Evolutionary conservation across 1,139 yeast species (phyloP).

Genomic region (Pichia sp.): DNA sequence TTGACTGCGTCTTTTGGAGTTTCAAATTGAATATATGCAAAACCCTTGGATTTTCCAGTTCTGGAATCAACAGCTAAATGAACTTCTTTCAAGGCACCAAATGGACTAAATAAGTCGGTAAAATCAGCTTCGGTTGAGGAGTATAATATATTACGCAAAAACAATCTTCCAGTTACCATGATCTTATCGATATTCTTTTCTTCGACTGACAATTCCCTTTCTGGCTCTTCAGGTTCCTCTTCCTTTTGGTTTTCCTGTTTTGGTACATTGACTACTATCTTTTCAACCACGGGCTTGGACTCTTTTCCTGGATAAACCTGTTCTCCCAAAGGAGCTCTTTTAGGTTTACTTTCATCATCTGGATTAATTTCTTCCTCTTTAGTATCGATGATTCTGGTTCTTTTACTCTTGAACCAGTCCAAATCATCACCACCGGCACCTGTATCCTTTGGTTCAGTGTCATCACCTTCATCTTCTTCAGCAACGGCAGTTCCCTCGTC

Average conservation of each 20-base stretch:
- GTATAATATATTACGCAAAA: constrained; percentile 79
- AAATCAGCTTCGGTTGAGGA: constrained; percentile 78
- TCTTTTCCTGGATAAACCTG: constrained; percentile 2
- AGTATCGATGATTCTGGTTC: constrained; percentile 52
- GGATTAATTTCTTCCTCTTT: constrained; percentile 16
- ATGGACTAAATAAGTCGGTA: constrained; percentile 43
- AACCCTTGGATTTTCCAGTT: constrained; percentile 88
- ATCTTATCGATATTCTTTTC: constrained; percentile 46
- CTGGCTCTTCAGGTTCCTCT: constrained; percentile 11
- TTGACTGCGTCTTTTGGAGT: constrained; percentile 62
- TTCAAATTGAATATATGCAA: constrained; percentile 73
- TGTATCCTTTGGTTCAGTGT: constrained; percentile 15
- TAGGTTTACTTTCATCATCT: constrained; percentile 2
- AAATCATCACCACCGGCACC: constrained; percentile 52
- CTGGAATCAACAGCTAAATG: constrained; percentile 89
- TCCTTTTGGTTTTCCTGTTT: constrained; percentile 3
- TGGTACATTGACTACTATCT: constrained; percentile 9
- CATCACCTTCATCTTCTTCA: constrained; percentile 36
- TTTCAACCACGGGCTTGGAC: constrained; percentile 7
- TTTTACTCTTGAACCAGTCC: constrained; percentile 80
- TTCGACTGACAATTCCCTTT: constrained; percentile 30
- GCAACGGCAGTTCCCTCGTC: constrained; percentile 20
- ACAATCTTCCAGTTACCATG: constrained; percentile 68
- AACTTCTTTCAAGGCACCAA: constrained; percentile 64
- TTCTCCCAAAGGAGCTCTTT: background rate